phyloP scores from a whole-genome alignment of 2,329 filamentous ascomycete species.

The Chaetomium olivaceum region DNA sequence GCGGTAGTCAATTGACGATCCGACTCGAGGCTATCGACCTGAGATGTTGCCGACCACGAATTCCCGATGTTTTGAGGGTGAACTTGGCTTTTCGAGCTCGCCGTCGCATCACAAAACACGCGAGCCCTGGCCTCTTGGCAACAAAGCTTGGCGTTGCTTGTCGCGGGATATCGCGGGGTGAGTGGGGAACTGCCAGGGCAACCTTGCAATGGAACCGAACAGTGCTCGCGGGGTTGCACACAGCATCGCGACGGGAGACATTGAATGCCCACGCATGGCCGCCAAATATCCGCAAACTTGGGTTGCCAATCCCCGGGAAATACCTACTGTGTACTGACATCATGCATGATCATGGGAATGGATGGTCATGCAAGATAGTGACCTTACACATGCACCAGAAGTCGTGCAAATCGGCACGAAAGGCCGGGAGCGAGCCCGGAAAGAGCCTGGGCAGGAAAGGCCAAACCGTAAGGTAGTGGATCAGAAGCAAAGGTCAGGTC shows the following conservation, averaged over 20 bases:
- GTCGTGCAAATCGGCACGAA: neutral
- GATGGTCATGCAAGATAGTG: neutral
- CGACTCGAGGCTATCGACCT: neutral
- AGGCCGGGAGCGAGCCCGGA: no score
- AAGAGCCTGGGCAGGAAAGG: neutral
- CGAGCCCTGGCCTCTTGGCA: constrained; percentile 12
- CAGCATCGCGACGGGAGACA: neutral
- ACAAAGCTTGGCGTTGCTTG: constrained; percentile 20
- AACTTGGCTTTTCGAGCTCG: neutral
- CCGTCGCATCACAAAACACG: neutral
- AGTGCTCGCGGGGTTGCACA: neutral
- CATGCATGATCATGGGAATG: neutral
- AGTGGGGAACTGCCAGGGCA: neutral
- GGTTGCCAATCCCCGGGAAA: neutral
- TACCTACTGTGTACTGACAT: neutral
- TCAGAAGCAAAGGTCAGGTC: neutral
- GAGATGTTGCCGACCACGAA: neutral
- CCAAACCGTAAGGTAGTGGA: neutral
- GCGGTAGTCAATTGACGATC: neutral
- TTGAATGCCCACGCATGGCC: neutral
- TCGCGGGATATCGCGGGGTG: constrained; percentile 4
- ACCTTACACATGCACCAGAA: neutral
- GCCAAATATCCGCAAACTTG: neutral
- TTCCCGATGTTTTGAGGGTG: neutral
- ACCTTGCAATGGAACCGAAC: neutral